phyloP scores from a whole-genome alignment of 1,139 yeast genomes.

The Protomyces inouyei region DNA sequence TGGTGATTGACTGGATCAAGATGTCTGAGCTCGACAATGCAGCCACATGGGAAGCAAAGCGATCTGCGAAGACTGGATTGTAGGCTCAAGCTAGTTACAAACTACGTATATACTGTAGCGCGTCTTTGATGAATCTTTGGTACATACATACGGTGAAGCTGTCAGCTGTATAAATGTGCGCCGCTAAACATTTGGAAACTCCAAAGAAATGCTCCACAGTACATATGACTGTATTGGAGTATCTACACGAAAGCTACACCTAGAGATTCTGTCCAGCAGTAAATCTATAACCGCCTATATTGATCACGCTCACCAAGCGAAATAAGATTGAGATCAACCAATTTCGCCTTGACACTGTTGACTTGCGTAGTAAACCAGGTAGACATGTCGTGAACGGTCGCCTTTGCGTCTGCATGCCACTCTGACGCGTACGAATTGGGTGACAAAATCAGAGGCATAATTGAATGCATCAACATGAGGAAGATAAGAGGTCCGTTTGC shows the following conservation, averaged over 20 bases:
- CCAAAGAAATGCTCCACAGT: too few species aligned
- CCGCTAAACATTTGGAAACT: too few species aligned
- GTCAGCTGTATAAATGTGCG: too few species aligned
- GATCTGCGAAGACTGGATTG: neutral
- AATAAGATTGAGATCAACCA: conserved; percentile 5
- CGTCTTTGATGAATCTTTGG: too few species aligned
- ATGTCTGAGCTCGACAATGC: conserved; percentile 20
- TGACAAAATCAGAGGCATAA: conserved; percentile 29
- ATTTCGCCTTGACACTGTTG: neutral
- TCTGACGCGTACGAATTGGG: conserved; percentile 23
- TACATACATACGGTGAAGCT: too few species aligned
- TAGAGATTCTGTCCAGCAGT: neutral
- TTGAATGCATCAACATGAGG: conserved; percentile 27
- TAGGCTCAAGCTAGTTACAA: too few species aligned
- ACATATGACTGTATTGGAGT: too few species aligned
- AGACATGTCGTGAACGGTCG: neutral
- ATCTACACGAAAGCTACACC: neutral
- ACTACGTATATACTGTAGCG: too few species aligned
- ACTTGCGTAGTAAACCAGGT: neutral
- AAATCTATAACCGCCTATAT: neutral
- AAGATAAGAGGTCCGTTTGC: conserved; percentile 29
- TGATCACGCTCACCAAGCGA: conserved; percentile 11
- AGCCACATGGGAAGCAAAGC: conserved; percentile 8
- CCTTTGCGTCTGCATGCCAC: conserved; percentile 23
- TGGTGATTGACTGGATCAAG: conserved; percentile 13